A percentile compares a stretch with the other conserved stretches of the same genome.
Evolutionary conservation across 2,329 filamentous ascomycete genomes (phyloP).

Genomic region (Neopestalotiopsis sp.): DNA sequence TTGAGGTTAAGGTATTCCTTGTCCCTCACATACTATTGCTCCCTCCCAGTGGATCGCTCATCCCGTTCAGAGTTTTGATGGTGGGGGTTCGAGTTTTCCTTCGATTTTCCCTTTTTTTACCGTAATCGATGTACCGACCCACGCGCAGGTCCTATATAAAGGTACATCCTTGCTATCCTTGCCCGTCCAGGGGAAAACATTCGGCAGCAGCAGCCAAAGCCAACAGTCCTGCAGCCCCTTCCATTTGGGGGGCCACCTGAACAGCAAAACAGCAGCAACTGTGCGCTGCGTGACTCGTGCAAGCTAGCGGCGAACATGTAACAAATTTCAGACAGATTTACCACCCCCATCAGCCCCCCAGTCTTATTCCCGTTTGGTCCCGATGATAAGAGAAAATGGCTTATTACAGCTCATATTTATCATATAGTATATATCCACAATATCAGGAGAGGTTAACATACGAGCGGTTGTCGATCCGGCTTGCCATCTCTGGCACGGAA

Average conservation of each 20-base stretch:
- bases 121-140: neutral
- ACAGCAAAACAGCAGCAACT: neutral
- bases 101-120: neutral
- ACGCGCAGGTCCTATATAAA: neutral
- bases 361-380: constrained; percentile 6
- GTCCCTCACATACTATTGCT: neutral
- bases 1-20: neutral
- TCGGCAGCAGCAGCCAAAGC: neutral
- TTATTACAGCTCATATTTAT: constrained; percentile 4
- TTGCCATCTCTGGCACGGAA: neutral
- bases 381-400: neutral
- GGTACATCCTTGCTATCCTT: neutral
- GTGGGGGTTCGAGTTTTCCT: neutral
- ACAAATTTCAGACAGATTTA: constrained; percentile 7
- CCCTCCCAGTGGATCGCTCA: neutral
- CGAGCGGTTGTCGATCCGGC: neutral
- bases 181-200: neutral
- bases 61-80: neutral
- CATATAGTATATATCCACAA: neutral
- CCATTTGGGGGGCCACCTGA: neutral
- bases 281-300: constrained; percentile 12
- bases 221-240: no score
- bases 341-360: neutral
- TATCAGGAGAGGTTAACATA: neutral
- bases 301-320: constrained; percentile 6